These are phyloP conservation scores for Ophiorrhiza pumila DNA, from an alignment of 257 asterid species.

Conservation along the genomic window DNA sequence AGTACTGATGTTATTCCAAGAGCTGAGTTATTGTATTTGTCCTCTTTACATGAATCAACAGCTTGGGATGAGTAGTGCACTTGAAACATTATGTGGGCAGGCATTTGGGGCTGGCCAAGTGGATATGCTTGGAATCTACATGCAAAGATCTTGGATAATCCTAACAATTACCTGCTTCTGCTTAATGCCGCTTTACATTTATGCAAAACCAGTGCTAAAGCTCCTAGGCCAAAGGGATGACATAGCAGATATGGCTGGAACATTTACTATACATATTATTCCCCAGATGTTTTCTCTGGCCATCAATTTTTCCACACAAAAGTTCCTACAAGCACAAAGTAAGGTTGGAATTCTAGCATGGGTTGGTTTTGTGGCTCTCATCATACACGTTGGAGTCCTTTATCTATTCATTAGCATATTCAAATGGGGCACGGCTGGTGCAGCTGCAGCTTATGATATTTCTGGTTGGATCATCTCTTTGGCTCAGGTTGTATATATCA, in stretches of 20 bases:
- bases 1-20: neutral
- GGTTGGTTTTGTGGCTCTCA: slow-evolving; percentile 63
- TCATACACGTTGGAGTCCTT: slow-evolving; percentile 43
- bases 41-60: slow-evolving; percentile 23
- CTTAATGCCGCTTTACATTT: slow-evolving; percentile 68
- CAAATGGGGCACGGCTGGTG: slow-evolving; percentile 85
- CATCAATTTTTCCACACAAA: slow-evolving; percentile 82
- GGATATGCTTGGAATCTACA: slow-evolving; percentile 70
- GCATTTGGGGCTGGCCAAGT: slow-evolving; percentile 92
- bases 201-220: slow-evolving; percentile 53
- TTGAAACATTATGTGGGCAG: slow-evolving; percentile 91
- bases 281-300: slow-evolving; percentile 82
- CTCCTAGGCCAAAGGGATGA: slow-evolving; percentile 73
- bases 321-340: slow-evolving; percentile 88
- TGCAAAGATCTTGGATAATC: slow-evolving; percentile 88
- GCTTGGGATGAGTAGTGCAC: slow-evolving; percentile 98
- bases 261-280: slow-evolving; percentile 57
- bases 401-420: slow-evolving; percentile 53
- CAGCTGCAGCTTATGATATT: slow-evolving; percentile 79
- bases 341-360: slow-evolving; percentile 72
- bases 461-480: slow-evolving; percentile 74
- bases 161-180: slow-evolving; percentile 56
- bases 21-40: neutral
- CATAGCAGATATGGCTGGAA: slow-evolving; percentile 79
- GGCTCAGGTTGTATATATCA: slow-evolving; percentile 67